These are phyloP conservation scores for Lagerstroemia speciosa DNA, from an alignment of 345 rosid genomes.

Conservation along the genomic window DNA sequence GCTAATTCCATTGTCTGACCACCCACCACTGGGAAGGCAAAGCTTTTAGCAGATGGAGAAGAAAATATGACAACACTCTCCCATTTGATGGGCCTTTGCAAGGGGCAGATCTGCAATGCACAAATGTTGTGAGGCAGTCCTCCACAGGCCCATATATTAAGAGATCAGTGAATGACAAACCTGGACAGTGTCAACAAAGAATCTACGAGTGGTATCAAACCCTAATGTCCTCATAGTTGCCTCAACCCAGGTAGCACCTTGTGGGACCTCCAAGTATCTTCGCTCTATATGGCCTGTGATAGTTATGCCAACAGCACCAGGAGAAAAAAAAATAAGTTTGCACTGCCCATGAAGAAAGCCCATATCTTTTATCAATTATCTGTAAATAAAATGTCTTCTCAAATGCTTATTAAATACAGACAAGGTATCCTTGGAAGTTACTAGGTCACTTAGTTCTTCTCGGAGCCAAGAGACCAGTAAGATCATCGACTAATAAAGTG, in stretches of 20 bases:
- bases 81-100: constrained; percentile 91
- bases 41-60: constrained; percentile 75
- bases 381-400: neutral
- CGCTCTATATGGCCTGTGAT: constrained; percentile 79
- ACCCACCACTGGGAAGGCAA: constrained; percentile 66
- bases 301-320: neutral
- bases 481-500: neutral
- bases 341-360: neutral
- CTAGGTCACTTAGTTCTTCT: neutral
- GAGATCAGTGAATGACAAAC: constrained; percentile 27
- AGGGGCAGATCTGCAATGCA: constrained; percentile 68
- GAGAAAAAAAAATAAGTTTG: neutral
- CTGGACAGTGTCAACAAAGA: constrained; percentile 85
- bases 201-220: constrained; percentile 80
- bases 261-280: constrained; percentile 77
- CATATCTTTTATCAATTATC: neutral
- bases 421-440: neutral
- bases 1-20: constrained; percentile 94
- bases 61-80: constrained; percentile 63
- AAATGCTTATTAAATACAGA: neutral
- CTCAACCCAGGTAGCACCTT: constrained; percentile 92
- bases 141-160: constrained; percentile 5
- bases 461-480: neutral
- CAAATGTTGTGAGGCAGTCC: constrained; percentile 12
- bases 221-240: constrained; percentile 78